Evolutionary conservation across 73 alveolate species (phyloP).

Genomic region (Uronychia binucleata): DNA sequence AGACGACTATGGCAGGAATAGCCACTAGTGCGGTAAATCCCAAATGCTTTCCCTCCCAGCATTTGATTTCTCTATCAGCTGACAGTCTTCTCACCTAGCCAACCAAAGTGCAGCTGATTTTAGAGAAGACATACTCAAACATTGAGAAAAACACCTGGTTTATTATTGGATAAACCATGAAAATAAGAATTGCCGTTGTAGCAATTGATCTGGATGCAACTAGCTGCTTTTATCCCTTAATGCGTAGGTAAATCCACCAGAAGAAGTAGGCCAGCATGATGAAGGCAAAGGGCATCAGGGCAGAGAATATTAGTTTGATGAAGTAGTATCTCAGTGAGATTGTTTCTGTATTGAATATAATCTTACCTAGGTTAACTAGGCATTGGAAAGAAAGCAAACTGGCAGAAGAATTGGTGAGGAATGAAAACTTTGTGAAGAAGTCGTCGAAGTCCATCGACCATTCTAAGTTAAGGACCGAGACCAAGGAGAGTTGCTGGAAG

Average conservation of each 20-base stretch:
- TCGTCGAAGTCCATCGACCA: constrained; percentile 49
- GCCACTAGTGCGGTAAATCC: constrained; percentile 42
- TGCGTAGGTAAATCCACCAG: neutral
- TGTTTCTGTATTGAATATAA: neutral
- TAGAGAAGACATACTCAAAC: neutral
- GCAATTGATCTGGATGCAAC: neutral
- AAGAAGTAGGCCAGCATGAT: neutral
- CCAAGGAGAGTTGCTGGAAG: constrained; percentile 45
- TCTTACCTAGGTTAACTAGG: neutral
- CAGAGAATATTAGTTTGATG: neutral
- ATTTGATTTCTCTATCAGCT: neutral
- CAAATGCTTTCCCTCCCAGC: constrained; percentile 55
- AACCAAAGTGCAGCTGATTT: neutral
- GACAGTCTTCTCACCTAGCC: neutral
- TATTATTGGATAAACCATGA: neutral
- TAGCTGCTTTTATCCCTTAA: no score
- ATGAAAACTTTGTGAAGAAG: constrained; percentile 17
- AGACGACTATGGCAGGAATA: constrained; percentile 51
- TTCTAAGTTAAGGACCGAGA: constrained; percentile 43
- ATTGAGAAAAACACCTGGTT: neutral
- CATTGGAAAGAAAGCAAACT: constrained; percentile 61
- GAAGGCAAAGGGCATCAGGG: neutral
- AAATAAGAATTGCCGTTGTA: neutral
- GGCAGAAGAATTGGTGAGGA: constrained; percentile 29
- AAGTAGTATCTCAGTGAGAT: neutral